Conservation (phyloP, 2,329 filamentous ascomycete species). For the Neofusicoccum laricinum region DNA sequence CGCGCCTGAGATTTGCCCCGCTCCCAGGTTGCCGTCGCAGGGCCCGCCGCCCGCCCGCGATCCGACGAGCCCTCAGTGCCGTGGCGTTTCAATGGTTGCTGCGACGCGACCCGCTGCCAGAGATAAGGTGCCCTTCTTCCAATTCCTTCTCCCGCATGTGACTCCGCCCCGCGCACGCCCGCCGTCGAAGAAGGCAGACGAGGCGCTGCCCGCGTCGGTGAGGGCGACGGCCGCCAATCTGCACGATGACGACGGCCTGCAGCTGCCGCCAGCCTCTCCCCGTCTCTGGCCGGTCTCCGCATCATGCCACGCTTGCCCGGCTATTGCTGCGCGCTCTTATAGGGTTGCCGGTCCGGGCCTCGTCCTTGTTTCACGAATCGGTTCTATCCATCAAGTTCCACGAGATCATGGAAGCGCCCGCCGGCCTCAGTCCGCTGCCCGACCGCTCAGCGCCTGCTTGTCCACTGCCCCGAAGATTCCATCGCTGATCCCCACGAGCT, state of each 20-base stretch:
- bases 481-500: slow-evolving; percentile 1
- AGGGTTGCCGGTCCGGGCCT: slow-evolving; percentile 6
- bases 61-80: not conserved
- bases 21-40: slow-evolving; percentile 1
- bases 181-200: not conserved
- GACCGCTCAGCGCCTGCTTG: not conserved
- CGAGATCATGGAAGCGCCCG: slow-evolving; percentile 8
- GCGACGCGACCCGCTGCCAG: not conserved
- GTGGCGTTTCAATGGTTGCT: slow-evolving; percentile 1
- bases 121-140: not conserved
- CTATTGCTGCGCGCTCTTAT: not conserved
- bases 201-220: not conserved
- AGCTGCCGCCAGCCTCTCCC: not conserved
- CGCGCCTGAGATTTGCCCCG: not conserved
- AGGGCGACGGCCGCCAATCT: not conserved
- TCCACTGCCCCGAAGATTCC: not conserved
- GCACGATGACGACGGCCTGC: slow-evolving; percentile 9
- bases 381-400: not conserved
- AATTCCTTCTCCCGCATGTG: not conserved
- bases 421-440: not conserved
- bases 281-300: not conserved
- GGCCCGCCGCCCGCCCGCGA: not conserved
- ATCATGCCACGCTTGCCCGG: slow-evolving; percentile 5
- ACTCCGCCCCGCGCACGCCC: not conserved
- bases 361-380: slow-evolving; percentile 13